Evolutionary conservation across 139 green algal species (phyloP).

Genomic region (Bryopsis sp.): DNA sequence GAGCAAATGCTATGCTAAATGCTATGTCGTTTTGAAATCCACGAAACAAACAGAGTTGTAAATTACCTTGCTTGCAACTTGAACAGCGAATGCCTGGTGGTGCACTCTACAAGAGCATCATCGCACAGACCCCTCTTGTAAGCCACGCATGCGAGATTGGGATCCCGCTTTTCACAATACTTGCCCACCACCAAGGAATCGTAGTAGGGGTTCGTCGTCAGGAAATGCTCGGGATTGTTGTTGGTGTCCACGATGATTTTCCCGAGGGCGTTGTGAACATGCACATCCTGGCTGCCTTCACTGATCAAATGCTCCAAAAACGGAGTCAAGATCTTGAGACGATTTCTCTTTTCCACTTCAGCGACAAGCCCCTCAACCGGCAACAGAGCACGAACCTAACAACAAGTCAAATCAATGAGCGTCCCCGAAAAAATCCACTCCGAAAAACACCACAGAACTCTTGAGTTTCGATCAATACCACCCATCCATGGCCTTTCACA

Average conservation of each 20-base stretch:
- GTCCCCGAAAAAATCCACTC: no score
- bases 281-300: slow-evolving; percentile 83
- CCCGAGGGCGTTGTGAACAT: slow-evolving; percentile 96
- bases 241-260: slow-evolving; percentile 99
- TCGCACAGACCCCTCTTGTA: slow-evolving; percentile 96
- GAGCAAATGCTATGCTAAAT: no score
- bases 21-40: no score
- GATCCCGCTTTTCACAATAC: slow-evolving; percentile 97
- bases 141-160: slow-evolving; percentile 88
- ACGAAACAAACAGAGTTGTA: no score
- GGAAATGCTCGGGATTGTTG: slow-evolving; percentile 99
- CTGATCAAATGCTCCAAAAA: slow-evolving; percentile 98
- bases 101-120: slow-evolving; percentile 91
- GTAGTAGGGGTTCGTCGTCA: slow-evolving; percentile 99
- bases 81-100: slow-evolving; percentile 94
- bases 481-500: no score
- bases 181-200: slow-evolving; percentile 81
- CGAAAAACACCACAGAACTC: no score
- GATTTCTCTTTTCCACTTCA: slow-evolving; percentile 78
- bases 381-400: slow-evolving; percentile 34
- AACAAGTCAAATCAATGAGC: no score
- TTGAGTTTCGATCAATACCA: no score
- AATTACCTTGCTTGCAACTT: slow-evolving; percentile 79
- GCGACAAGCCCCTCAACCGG: slow-evolving; percentile 59
- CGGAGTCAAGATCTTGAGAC: slow-evolving; percentile 88